These are phyloP conservation scores for Coriolopsis trogii DNA, from an alignment of 1,284 basidiomycete genomes.

Conservation along the genomic window DNA sequence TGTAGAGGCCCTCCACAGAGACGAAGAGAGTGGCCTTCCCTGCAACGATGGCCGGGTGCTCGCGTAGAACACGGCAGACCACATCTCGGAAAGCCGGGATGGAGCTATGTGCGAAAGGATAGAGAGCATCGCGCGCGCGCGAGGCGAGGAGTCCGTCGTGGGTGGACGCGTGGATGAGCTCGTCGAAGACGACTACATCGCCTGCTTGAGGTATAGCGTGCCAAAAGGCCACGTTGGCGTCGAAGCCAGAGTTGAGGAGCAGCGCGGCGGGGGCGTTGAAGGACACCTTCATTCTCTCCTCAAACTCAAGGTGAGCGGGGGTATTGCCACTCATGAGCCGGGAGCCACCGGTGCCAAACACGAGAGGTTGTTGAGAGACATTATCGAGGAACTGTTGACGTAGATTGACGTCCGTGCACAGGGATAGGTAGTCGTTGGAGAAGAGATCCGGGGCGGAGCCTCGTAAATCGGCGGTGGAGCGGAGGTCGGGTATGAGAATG, in stretches of 20 bases:
- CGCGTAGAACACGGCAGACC: conserved; percentile 40
- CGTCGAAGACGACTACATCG: conserved; percentile 84
- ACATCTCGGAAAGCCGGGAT: conserved; percentile 45
- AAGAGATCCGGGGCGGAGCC: conserved; percentile 59
- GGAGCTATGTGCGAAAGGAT: conserved; percentile 73
- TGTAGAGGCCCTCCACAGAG: conserved; percentile 59
- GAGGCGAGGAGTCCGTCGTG: conserved; percentile 84
- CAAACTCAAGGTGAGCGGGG: conserved; percentile 52
- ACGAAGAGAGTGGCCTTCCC: conserved; percentile 60
- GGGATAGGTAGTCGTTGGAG: conserved; percentile 91
- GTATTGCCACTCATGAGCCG: conserved; percentile 77
- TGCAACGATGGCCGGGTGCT: conserved; percentile 29
- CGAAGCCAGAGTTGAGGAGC: conserved; percentile 92
- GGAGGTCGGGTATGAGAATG: neutral
- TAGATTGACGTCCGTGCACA: conserved; percentile 62
- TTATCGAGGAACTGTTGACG: conserved; percentile 55
- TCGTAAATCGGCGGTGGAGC: neutral
- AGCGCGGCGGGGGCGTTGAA: conserved; percentile 68
- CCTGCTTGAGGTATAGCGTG: conserved; percentile 74
- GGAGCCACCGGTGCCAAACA: conserved; percentile 86
- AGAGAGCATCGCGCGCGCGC: conserved; percentile 40
- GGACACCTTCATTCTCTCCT: conserved; percentile 52
- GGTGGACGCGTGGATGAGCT: conserved; percentile 86
- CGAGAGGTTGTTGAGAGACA: conserved; percentile 49
- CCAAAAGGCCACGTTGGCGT: conserved; percentile 60